These are phyloP conservation scores for Tetrahymena malaccensis DNA, from an alignment of 73 alveolate genomes.

Conservation along the genomic window DNA sequence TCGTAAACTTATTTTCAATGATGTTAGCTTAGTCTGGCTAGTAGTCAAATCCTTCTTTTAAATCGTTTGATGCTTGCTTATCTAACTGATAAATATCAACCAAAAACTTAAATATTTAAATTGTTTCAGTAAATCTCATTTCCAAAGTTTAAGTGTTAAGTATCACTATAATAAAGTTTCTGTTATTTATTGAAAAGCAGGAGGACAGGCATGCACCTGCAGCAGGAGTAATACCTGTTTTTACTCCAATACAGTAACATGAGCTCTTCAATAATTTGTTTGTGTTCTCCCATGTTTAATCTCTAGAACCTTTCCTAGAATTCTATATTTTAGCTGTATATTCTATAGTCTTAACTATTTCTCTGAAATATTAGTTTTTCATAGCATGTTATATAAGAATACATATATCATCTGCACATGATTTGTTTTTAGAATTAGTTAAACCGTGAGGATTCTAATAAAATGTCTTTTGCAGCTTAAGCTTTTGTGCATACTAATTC, in stretches of 20 bases:
- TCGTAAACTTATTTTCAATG: neutral
- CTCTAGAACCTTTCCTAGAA: constrained; percentile 12
- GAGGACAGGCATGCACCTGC: constrained; percentile 77
- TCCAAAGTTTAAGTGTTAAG: neutral
- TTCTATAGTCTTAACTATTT: constrained; percentile 9
- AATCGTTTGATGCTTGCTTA: neutral
- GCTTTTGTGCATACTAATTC: constrained; percentile 17
- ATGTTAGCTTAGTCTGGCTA: neutral
- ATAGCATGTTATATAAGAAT: constrained; percentile 19
- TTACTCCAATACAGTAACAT: constrained; percentile 68
- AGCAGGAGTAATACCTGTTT: constrained; percentile 80
- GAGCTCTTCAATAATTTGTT: constrained; percentile 57
- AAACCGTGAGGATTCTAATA: constrained; percentile 63
- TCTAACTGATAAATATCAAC: neutral
- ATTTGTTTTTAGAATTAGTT: constrained; percentile 6
- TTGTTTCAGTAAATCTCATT: neutral
- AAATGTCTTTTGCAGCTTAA: constrained; percentile 13
- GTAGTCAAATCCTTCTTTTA: neutral
- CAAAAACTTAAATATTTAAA: neutral
- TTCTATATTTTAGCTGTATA: neutral
- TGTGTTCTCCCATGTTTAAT: constrained; percentile 64
- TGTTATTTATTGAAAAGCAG: neutral
- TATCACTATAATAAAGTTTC: neutral
- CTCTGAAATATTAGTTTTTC: constrained; percentile 15
- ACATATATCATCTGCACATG: constrained; percentile 49